Evolutionary conservation across 139 green algal species (phyloP), one percentile per base, ranked within the genome.

Genomic region (Tetraselmis chui): DNA sequence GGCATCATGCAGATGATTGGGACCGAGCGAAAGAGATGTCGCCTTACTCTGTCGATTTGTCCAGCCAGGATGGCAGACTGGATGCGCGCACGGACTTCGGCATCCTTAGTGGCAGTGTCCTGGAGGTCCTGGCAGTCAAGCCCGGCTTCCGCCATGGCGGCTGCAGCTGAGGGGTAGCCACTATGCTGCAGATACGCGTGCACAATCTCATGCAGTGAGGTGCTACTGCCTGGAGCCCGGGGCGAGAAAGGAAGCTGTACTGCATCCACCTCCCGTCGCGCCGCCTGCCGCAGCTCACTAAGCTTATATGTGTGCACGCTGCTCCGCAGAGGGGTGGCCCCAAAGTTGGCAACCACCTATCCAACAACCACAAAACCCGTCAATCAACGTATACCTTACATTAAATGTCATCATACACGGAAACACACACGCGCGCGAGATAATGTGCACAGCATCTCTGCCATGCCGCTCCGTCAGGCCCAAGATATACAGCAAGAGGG

Each of bases 281-380:
- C 45, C 11, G 45, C 18, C 45, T 67, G 45, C 45, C 45, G 45
- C 45, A 67, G 45, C 45, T 67, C 45, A 67, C 18, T 67, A 18
- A 67, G 45, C 45, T 67, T 67, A 18, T 67, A 67, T 5, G 45
- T 67, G 45, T 67, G 45, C 45, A 67, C 45, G 45, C 45, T 67
- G 45, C 45, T 67, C 45, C 45, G 45, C 45, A 67, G 45, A 18
- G 45, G 45, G 45, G 45, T 74, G 25, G 79, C 77, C 5, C 91
- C 91, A 89, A 94, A 90, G 81, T 94, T 94, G 29, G 88, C 90
- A 0, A 83, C 2, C 0, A 92, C 81, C 87, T 90, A 79, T 26
- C 26, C 2, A 11, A 25, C 74, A 29, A 28, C n/a, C n/a, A n/a
- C n/a, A n/a, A n/a, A n/a, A n/a, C n/a, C n/a, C n/a, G n/a, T n/a